Evolutionary conservation across 1,284 basidiomycete genomes (phyloP).

Genomic region (Malassezia globosa): DNA sequence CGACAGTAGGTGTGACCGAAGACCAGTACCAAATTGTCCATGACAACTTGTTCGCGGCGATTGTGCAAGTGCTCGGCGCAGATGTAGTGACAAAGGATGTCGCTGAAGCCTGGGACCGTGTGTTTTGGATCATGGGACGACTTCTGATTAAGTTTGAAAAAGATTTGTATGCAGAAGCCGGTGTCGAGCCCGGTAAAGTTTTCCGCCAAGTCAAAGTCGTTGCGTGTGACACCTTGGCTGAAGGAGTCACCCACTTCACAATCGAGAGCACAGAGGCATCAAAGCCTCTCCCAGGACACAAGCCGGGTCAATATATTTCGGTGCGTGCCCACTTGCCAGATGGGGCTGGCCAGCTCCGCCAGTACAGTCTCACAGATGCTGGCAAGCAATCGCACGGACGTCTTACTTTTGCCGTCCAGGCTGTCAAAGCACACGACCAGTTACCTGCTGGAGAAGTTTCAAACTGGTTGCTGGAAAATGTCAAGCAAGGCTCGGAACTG

Average conservation of each 20-base stretch:
- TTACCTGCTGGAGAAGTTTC: constrained; percentile 12
- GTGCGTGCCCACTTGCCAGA: constrained; percentile 5
- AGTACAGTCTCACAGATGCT: constrained; percentile 10
- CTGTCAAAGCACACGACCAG: not conserved
- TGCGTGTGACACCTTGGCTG: not conserved
- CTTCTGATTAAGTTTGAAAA: constrained; percentile 8
- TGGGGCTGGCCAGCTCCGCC: constrained; percentile 9
- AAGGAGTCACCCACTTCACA: not conserved
- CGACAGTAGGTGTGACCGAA: constrained; percentile 1
- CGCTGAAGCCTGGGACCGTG: constrained; percentile 9
- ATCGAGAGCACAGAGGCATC: constrained; percentile 5
- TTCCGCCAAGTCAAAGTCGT: constrained; percentile 2
- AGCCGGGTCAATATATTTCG: constrained; percentile 14
- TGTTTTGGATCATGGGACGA: constrained; percentile 13
- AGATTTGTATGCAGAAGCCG: constrained; percentile 2
- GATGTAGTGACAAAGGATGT: constrained; percentile 8
- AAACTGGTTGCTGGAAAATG: constrained; percentile 10
- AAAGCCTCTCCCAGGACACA: constrained; percentile 3
- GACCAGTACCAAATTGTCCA: constrained; percentile 14
- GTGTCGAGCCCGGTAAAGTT: constrained; percentile 13
- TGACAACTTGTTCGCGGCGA: constrained; percentile 9
- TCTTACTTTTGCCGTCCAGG: constrained; percentile 8
- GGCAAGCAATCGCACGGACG: not conserved
- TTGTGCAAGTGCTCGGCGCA: constrained; percentile 10
- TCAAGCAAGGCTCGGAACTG: not conserved